A percentile compares a stretch with the other conserved stretches of the same genome.
These are phyloP conservation scores for Datisca glomerata DNA, from an alignment of 306 rosid species.

Conservation along the genomic window DNA sequence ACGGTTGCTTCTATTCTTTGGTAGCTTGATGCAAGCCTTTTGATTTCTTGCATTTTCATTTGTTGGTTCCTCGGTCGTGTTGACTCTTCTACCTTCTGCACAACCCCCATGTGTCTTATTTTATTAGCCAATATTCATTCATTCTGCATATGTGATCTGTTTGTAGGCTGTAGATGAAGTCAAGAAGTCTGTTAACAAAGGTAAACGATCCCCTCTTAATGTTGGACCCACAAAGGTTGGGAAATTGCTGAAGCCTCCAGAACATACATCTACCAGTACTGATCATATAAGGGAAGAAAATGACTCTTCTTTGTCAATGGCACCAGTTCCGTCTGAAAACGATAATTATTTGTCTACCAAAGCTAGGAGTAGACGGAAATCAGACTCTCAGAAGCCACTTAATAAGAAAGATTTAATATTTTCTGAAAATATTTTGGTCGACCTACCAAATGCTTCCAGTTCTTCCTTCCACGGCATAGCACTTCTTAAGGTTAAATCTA, in stretches of 20 bases:
- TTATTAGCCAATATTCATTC: no score
- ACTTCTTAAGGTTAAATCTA: conserved; percentile 38
- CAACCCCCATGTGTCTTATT: no score
- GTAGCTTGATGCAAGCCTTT: no score
- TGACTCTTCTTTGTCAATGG: conserved; percentile 29
- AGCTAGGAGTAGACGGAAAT: conserved; percentile 45
- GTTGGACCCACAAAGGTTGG: conserved; percentile 34
- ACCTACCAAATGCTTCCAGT: conserved; percentile 24
- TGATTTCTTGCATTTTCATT: no score
- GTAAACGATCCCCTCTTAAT: conserved; percentile 51
- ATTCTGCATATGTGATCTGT: no score
- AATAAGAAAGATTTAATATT: conserved; percentile 20
- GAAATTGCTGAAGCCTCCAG: conserved; percentile 34
- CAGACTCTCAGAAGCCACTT: conserved; percentile 36
- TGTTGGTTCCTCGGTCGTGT: no score
- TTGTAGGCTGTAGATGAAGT: conserved; percentile 47
- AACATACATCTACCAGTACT: conserved; percentile 28
- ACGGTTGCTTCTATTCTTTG: no score
- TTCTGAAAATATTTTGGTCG: conserved; percentile 21
- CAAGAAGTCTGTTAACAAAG: conserved; percentile 43
- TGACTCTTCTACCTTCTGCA: no score
- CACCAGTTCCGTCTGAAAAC: conserved; percentile 32
- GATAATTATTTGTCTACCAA: conserved; percentile 30
- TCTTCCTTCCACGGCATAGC: conserved; percentile 17
- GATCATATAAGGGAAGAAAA: conserved; percentile 33